phyloP scores from a whole-genome alignment of 805 yeast species.

The Lipomyces spencermartinsiae region DNA sequence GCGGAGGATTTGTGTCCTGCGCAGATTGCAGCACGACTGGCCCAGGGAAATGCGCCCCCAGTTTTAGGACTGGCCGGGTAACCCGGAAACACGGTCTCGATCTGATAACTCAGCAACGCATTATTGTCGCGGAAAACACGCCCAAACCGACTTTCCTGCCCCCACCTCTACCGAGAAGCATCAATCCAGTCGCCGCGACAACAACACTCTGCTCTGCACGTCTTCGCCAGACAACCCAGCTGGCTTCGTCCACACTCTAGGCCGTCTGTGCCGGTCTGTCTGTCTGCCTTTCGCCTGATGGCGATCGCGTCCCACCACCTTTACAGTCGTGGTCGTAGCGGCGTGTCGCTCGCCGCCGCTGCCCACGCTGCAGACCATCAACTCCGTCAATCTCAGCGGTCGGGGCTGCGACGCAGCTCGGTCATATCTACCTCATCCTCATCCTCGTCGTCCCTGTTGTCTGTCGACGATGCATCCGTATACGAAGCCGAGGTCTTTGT shows the following conservation, averaged over 20 bases:
- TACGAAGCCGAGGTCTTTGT: conserved; percentile 36
- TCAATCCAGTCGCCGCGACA: background rate
- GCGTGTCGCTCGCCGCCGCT: conserved; percentile 26
- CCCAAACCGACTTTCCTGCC: too few relatives aligned
- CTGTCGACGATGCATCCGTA: conserved; percentile 32
- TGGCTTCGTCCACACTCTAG: background rate
- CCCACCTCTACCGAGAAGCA: background rate
- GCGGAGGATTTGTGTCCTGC: background rate
- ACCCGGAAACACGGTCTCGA: background rate
- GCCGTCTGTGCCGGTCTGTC: background rate
- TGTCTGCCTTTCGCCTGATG: background rate
- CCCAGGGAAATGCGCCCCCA: background rate
- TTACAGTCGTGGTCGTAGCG: background rate
- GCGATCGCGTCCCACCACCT: conserved; percentile 13
- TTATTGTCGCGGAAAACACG: too few relatives aligned
- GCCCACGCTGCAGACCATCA: conserved; percentile 24
- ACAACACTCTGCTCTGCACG: background rate
- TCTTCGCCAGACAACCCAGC: conserved; percentile 3
- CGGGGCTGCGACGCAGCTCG: conserved; percentile 5
- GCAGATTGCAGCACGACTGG: background rate
- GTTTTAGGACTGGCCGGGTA: too few relatives aligned
- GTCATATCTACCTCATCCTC: conserved; percentile 7
- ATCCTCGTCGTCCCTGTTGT: conserved; percentile 20
- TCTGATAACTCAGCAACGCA: background rate
- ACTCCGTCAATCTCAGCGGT: conserved; percentile 10